Percentiles rank a stretch among this genome's conserved stretches.
Evolutionary conservation across 2,329 filamentous ascomycete species (phyloP).

Genomic region (Colletotrichum cuscutae): DNA sequence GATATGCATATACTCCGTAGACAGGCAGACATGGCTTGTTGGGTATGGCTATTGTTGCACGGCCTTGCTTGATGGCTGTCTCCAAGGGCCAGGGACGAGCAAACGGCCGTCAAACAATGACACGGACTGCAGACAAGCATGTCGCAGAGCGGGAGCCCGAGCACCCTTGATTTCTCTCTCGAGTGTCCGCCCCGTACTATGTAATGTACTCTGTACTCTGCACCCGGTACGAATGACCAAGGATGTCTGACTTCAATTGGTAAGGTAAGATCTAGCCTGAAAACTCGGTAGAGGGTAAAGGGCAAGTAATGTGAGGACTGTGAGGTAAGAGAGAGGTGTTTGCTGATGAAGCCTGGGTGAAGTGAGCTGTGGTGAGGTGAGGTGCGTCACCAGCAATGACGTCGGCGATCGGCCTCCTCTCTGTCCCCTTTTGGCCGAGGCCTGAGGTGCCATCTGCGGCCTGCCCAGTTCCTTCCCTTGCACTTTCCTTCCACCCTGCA

Average conservation of each 20-base stretch:
- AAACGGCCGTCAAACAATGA: conserved; percentile 28
- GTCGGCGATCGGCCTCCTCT: conserved; percentile 17
- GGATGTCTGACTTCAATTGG: too few species aligned
- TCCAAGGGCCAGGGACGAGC: conserved; percentile 6
- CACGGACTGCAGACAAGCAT: conserved; percentile 23
- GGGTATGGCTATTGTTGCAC: not conserved
- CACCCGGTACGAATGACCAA: too few species aligned
- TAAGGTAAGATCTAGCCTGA: too few species aligned
- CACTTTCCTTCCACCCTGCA: not conserved
- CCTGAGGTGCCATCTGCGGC: not conserved
- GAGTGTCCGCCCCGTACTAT: too few species aligned
- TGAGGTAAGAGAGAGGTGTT: not conserved
- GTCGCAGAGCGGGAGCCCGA: conserved; percentile 15
- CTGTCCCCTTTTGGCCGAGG: not conserved
- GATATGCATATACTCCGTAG: too few species aligned
- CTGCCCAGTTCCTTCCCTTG: not conserved
- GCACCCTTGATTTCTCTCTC: not conserved
- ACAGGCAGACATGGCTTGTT: too few species aligned
- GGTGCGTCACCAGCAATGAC: conserved; percentile 17
- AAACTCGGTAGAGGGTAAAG: too few species aligned
- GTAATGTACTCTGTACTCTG: too few species aligned
- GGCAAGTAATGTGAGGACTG: not conserved
- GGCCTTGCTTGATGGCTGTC: conserved; percentile 7
- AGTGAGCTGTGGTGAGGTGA: not conserved
- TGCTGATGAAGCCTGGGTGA: not conserved